phyloP scores from a whole-genome alignment of 371 early-diverging fungal genomes.

The Chytridium lagenaria region DNA sequence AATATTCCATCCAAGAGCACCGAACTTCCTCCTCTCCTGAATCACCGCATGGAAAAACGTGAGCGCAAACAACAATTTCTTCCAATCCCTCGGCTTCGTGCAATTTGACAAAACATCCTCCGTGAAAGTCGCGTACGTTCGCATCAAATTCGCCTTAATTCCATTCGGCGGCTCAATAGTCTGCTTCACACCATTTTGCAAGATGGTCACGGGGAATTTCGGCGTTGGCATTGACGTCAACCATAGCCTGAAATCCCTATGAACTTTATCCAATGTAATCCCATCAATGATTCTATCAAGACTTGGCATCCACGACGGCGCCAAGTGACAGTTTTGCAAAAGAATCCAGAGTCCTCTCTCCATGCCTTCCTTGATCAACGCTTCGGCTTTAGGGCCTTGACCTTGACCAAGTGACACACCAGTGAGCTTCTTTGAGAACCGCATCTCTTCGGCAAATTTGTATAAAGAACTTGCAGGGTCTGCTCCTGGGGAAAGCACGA shows the following conservation, averaged over 20 bases:
- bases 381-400: constrained; percentile 65
- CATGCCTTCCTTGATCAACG: constrained; percentile 61
- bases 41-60: constrained; percentile 66
- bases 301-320: constrained; percentile 66
- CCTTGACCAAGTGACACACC: constrained; percentile 66
- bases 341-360: constrained; percentile 64
- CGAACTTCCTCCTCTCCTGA: constrained; percentile 66
- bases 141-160: constrained; percentile 63
- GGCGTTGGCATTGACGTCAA: constrained; percentile 63
- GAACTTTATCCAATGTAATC: constrained; percentile 62
- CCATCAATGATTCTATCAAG: constrained; percentile 60
- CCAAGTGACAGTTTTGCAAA: constrained; percentile 65
- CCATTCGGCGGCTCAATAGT: constrained; percentile 67
- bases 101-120: constrained; percentile 59
- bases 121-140: constrained; percentile 60
- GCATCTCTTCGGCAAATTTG: constrained; percentile 66
- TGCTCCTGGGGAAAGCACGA: constrained; percentile 66
- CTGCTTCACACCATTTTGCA: constrained; percentile 65
- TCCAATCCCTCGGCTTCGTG: constrained; percentile 56
- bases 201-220: constrained; percentile 64
- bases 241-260: constrained; percentile 65
- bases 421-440: constrained; percentile 59
- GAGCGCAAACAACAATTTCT: constrained; percentile 59
- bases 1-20: constrained; percentile 67
- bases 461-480: constrained; percentile 62